A percentile compares a stretch with the other conserved stretches of the same genome.
These are phyloP conservation scores for Cruciata laevipes DNA, from an alignment of 257 asterid species.

Conservation along the genomic window DNA sequence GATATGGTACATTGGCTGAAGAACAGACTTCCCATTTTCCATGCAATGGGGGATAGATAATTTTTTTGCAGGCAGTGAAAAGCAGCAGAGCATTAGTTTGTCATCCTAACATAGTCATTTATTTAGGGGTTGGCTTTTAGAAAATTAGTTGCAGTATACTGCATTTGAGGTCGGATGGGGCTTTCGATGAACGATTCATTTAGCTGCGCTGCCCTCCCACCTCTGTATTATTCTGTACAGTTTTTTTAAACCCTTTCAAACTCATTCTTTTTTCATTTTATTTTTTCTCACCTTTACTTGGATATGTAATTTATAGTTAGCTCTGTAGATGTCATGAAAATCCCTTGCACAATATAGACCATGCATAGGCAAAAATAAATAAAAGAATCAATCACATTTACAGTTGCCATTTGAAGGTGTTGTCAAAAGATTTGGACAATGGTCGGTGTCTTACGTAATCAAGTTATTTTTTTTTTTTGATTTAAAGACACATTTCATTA, in stretches of 20 bases:
- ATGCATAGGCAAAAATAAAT: no score
- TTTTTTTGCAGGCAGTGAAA: conserved; percentile 44
- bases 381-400: no score
- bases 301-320: conserved; percentile 49
- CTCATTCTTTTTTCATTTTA: conserved; percentile 20
- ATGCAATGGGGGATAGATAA: conserved; percentile 88
- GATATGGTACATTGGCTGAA: conserved; percentile 89
- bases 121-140: conserved; percentile 23
- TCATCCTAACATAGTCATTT: conserved; percentile 3
- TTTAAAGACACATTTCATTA: no score
- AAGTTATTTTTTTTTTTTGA: no score
- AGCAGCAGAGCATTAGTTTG: conserved; percentile 18
- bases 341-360: no score
- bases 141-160: conserved; percentile 21
- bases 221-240: conserved; percentile 75
- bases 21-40: conserved; percentile 69
- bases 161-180: conserved; percentile 11
- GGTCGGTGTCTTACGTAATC: no score
- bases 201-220: conserved; percentile 9
- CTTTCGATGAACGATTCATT: conserved; percentile 18
- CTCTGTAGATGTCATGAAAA: conserved; percentile 20
- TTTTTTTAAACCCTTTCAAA: conserved; percentile 17
- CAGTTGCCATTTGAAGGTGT: no score
- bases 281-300: conserved; percentile 20
- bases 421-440: no score